Base-by-base conservation (phyloP, 169 alveolate species). In the Blepharisma undulans region DNA sequence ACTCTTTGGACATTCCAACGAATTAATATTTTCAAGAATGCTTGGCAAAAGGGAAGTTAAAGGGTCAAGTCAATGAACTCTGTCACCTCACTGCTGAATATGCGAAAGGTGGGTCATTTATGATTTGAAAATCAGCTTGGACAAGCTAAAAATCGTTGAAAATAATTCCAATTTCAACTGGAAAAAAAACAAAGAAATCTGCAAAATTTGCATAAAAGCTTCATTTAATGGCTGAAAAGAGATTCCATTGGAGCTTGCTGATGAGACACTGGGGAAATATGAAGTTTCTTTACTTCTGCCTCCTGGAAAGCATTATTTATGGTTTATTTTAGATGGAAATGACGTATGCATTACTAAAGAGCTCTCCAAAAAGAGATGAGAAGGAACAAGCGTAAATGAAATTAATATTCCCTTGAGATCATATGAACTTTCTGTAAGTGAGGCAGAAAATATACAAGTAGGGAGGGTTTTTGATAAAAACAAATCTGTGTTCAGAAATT, bases 401-500 rank as follows among this genome's bases (percentile, higher is more conserved):
- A 59, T 84, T 19, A 84, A 34, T 25, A 48, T 84, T 36, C 79
- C 74, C 30, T 32, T 48, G 7, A 84, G 89, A 29, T n/a, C 33
- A 21, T 84, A 48, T 76, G 89, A 84, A 19, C 29, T 84, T 71
- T 22, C 48, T 19, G 61, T 36, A 2, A 72, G 22, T 71, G 61
- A 33, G 22, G 36, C 48, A 10, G 34, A 34, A 76, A 76, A 72
- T 34, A 60, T 25, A 1, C 29, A 14, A 29, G 76, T 74, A 5
- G 36, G 33, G 34, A 79, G 90, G 25, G 84, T 74, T 14, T 86
- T 90, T 90, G 76, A 87, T 61, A 93, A 93, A 78, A 89, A 87
- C 4, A 60, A 71, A n/a, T 76, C 88, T n/a, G 96, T 91, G 12
- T 93, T 91, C 48, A 29, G 22, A 10, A 91, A 90, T 12, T 90